Percentiles rank a stretch among this genome's conserved stretches.
Evolutionary conservation across 2,329 filamentous ascomycete species (phyloP).

Genomic region (Nannizzia gypsea): DNA sequence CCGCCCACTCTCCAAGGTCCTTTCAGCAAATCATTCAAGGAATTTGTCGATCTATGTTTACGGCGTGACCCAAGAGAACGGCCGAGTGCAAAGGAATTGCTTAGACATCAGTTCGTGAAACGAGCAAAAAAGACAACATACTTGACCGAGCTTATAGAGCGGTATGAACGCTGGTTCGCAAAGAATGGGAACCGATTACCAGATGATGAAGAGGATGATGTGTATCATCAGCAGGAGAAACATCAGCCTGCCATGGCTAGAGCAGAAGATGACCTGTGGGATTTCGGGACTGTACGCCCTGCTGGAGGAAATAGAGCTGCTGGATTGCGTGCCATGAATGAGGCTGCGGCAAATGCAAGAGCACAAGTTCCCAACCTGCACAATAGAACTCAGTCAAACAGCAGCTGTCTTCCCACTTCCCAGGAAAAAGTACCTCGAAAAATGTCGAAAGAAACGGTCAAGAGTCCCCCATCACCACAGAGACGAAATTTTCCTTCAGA

Average conservation of each 20-base stretch:
- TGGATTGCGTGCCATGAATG: slow-evolving; percentile 62
- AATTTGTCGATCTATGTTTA: slow-evolving; percentile 72
- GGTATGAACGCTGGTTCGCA: slow-evolving; percentile 75
- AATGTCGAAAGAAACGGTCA: slow-evolving; percentile 19
- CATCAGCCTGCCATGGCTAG: slow-evolving; percentile 33
- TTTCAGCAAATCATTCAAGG: slow-evolving; percentile 72
- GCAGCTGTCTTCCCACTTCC: slow-evolving; percentile 1
- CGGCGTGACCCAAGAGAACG: slow-evolving; percentile 81
- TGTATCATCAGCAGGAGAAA: slow-evolving; percentile 16
- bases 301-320: slow-evolving; percentile 54
- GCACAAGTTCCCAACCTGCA: slow-evolving; percentile 41
- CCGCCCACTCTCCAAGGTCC: slow-evolving; percentile 70
- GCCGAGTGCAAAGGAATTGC: slow-evolving; percentile 71
- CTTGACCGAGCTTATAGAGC: slow-evolving; percentile 86
- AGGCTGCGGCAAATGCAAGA: slow-evolving; percentile 67
- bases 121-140: slow-evolving; percentile 94
- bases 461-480: slow-evolving; percentile 47
- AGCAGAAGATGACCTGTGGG: slow-evolving; percentile 83
- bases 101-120: slow-evolving; percentile 82
- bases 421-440: slow-evolving; percentile 24
- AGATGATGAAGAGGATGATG: slow-evolving; percentile 51
- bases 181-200: slow-evolving; percentile 62
- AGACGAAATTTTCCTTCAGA: slow-evolving; percentile 26
- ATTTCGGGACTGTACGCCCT: slow-evolving; percentile 89
- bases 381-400: slow-evolving; percentile 17